Evolutionary conservation across 2,329 filamentous ascomycete genomes (phyloP).

Genomic region (Apiospora kogelbergensis): DNA sequence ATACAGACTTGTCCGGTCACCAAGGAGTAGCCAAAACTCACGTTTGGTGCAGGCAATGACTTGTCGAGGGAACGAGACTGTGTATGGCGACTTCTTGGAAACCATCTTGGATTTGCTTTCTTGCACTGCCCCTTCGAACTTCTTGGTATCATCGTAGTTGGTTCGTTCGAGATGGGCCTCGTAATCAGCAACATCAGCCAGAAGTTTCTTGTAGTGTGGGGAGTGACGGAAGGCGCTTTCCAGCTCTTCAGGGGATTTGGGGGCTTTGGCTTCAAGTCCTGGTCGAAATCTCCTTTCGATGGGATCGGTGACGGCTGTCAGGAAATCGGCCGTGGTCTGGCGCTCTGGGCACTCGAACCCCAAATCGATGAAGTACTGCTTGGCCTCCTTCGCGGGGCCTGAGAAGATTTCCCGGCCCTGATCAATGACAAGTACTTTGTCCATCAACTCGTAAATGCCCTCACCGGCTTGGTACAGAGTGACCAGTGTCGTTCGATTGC

Average conservation of each 20-base stretch:
- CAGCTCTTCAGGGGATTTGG: slow-evolving; percentile 69
- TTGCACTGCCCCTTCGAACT: slow-evolving; percentile 65
- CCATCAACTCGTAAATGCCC: slow-evolving; percentile 56
- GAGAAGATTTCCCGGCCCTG: slow-evolving; percentile 63
- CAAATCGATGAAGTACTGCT: slow-evolving; percentile 63
- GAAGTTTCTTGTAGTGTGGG: slow-evolving; percentile 57
- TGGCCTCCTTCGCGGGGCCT: slow-evolving; percentile 61
- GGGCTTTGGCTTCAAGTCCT: slow-evolving; percentile 65
- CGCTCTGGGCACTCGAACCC: slow-evolving; percentile 61
- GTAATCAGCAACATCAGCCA: slow-evolving; percentile 57
- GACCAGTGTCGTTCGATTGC: slow-evolving; percentile 51
- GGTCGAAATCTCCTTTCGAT: slow-evolving; percentile 67
- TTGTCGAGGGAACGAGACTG: slow-evolving; percentile 71
- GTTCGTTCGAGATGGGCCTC: slow-evolving; percentile 48
- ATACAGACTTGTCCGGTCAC: slow-evolving; percentile 72
- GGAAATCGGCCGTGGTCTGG: slow-evolving; percentile 74
- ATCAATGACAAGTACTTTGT: slow-evolving; percentile 79
- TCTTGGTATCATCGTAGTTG: slow-evolving; percentile 58
- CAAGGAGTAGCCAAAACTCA: slow-evolving; percentile 77
- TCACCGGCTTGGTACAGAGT: slow-evolving; percentile 45
- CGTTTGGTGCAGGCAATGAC: slow-evolving; percentile 67
- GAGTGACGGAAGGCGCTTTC: slow-evolving; percentile 65
- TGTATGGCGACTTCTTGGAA: slow-evolving; percentile 71
- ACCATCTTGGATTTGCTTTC: slow-evolving; percentile 69
- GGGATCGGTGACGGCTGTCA: slow-evolving; percentile 74